Conservation (phyloP, 176 grass and related monocot genomes). For the Luzula sylvatica region DNA sequence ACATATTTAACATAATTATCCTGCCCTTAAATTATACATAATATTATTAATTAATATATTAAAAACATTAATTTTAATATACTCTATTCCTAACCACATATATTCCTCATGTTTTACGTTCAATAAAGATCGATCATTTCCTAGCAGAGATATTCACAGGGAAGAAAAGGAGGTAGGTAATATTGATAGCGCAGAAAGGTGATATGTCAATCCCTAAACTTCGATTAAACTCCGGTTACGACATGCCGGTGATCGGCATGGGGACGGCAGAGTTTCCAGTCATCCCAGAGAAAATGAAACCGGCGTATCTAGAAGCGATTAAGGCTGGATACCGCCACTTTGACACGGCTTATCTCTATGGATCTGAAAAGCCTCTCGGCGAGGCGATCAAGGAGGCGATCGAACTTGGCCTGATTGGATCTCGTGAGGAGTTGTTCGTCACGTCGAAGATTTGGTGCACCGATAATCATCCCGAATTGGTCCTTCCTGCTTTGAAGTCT, state of each 20-base stretch:
- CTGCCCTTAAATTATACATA: no score
- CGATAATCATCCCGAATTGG: constrained; percentile 39
- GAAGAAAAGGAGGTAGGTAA: no score
- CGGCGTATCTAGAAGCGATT: constrained; percentile 37
- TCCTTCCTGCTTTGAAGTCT: constrained; percentile 34
- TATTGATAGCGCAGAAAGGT: background rate
- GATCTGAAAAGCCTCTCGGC: constrained; percentile 28
- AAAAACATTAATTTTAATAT: no score
- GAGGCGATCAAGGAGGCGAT: constrained; percentile 29
- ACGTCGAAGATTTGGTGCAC: constrained; percentile 74
- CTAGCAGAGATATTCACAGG: no score
- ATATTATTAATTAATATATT: no score
- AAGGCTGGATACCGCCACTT: constrained; percentile 56
- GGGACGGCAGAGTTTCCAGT: constrained; percentile 23
- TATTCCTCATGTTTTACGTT: no score
- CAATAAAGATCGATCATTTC: no score
- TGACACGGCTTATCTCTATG: constrained; percentile 44
- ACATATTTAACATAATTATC: no score
- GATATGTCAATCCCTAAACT: constrained; percentile 16
- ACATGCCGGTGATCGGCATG: constrained; percentile 36
- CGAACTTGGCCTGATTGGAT: constrained; percentile 23
- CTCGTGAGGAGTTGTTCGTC: constrained; percentile 52
- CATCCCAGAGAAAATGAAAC: background rate
- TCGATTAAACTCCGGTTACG: constrained; percentile 17
- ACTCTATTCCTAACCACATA: no score